Evolutionary conservation across 768 basidiomycete species (phyloP).

Genomic region (Collybia sordida): DNA sequence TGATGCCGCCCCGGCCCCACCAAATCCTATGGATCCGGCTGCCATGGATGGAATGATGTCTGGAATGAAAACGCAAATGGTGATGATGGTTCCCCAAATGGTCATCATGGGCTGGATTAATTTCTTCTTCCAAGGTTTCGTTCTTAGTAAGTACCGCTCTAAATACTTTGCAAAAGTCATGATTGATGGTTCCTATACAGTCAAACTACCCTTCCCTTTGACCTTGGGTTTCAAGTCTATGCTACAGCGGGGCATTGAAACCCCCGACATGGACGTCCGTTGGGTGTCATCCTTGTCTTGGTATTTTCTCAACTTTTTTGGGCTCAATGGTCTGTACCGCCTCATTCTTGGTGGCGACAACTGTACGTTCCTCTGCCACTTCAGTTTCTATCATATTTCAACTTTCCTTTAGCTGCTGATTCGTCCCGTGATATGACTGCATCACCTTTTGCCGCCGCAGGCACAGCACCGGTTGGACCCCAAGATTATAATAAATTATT

Average conservation of each 20-base stretch:
- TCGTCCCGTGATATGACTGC: constrained; percentile 72
- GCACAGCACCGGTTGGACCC: constrained; percentile 52
- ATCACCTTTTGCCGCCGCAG: constrained; percentile 62
- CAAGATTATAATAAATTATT: constrained; percentile 91
- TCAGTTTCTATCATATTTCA: neutral
- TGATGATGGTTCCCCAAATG: constrained; percentile 99
- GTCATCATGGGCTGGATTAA: constrained; percentile 99
- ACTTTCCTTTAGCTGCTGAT: constrained; percentile 62
- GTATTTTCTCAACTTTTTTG: constrained; percentile 99
- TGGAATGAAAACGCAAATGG: constrained; percentile 98
- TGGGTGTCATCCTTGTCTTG: constrained; percentile 99
- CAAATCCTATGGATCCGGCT: constrained; percentile 88
- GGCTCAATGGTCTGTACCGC: constrained; percentile 92
- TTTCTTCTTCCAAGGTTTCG: constrained; percentile 98
- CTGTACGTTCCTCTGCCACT: constrained; percentile 47
- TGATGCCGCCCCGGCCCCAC: constrained; percentile 56
- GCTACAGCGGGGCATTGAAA: constrained; percentile 94
- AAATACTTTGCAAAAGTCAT: neutral
- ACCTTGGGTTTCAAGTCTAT: constrained; percentile 98
- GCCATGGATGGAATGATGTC: constrained; percentile 99
- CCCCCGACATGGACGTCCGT: constrained; percentile 95
- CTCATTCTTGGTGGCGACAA: constrained; percentile 90
- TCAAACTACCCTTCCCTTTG: constrained; percentile 95
- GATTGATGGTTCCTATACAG: constrained; percentile 37
- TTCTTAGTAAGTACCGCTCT: constrained; percentile 73